Conservation (phyloP, 2,329 filamentous ascomycete genomes). For the Colletotrichum kahawae region DNA sequence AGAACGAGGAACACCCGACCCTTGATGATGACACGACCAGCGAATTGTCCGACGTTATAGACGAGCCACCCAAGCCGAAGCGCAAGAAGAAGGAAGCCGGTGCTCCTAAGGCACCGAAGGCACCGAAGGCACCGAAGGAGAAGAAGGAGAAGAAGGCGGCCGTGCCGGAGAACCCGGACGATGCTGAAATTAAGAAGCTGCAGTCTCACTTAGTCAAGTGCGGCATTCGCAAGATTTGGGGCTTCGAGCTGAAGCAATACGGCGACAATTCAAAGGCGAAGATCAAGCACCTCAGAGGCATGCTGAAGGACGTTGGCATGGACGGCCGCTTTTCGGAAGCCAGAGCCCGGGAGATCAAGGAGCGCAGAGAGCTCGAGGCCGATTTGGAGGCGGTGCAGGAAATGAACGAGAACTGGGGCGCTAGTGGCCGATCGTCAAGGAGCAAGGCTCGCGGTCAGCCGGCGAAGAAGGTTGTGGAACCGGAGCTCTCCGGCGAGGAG, state of each 20-base stretch:
- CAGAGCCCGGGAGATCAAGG: slow-evolving; percentile 86
- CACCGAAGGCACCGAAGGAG: background rate
- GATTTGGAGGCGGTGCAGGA: slow-evolving; percentile 87
- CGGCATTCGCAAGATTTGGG: slow-evolving; percentile 91
- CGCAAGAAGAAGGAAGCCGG: slow-evolving; percentile 55
- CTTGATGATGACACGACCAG: slow-evolving; percentile 20
- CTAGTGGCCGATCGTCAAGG: slow-evolving; percentile 47
- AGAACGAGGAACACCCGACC: background rate
- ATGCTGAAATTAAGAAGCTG: slow-evolving; percentile 84
- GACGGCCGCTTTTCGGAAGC: slow-evolving; percentile 84
- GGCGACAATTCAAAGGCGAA: slow-evolving; percentile 76
- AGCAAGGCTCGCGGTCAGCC: slow-evolving; percentile 27
- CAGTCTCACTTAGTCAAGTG: slow-evolving; percentile 90
- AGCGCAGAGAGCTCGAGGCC: slow-evolving; percentile 80
- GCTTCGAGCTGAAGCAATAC: slow-evolving; percentile 78
- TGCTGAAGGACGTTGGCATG: slow-evolving; percentile 87
- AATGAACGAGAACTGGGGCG: slow-evolving; percentile 81
- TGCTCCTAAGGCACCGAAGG: slow-evolving; percentile 31
- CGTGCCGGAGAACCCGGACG: slow-evolving; percentile 69
- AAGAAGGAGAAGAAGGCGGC: slow-evolving; percentile 21
- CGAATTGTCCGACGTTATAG: slow-evolving; percentile 78
- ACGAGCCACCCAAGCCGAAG: slow-evolving; percentile 69
- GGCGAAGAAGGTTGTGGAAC: slow-evolving; percentile 29
- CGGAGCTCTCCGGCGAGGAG: slow-evolving; percentile 36
- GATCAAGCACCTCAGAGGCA: slow-evolving; percentile 77